Base-by-base conservation (phyloP, 495 filamentous ascomycete genomes). In the Hypoxylon intermedium region DNA sequence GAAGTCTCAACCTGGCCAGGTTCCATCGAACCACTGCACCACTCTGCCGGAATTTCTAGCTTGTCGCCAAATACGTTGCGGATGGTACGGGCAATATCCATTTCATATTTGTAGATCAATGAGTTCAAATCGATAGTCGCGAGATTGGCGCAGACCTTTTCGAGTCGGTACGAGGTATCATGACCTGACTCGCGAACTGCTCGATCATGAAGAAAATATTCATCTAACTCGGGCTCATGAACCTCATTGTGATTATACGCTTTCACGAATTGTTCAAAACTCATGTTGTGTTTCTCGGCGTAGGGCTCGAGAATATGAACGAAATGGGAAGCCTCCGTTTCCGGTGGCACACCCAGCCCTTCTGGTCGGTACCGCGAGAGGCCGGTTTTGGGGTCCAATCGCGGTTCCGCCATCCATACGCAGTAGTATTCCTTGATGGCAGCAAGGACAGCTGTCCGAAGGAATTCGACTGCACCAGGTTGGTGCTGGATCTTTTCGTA, bases 371-470 rank as follows among this genome's bases (percentile, higher is more conserved):
- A 98, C 55, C 92, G 81, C 1, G 91, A 95, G 2, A 98, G 81
- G n/a, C 92, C 92, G 15, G 90, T 89, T 9, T 79, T 83, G 0
- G 81, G 84, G 69, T 98, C 94, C 24, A 88, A 77, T 18, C 94
- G 86, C 9, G 94, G 94, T 42, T 84, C 79, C 5, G 86, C 76
- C 73, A 85, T 91, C 94, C 94, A 98, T 9, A 97, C 90, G 43
- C 81, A 90, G 73, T 95, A 82, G 72, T 98, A 98, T 63, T 98
- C 94, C 72, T 97, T 98, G 73, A 97, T 97, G 2, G 93, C 95
- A 5, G 94, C 94, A 6, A 97, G 80, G 11, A 89, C 88, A 2
- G 92, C 85, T 15, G 80, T 82, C 11, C 83, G 81, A 49, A 98
- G 81, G 71, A 97, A 96, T 0, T 95, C 90, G 26, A 82, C 54